Base-by-base conservation (phyloP, 768 basidiomycete species). In the Amanita pallidorosea region DNA sequence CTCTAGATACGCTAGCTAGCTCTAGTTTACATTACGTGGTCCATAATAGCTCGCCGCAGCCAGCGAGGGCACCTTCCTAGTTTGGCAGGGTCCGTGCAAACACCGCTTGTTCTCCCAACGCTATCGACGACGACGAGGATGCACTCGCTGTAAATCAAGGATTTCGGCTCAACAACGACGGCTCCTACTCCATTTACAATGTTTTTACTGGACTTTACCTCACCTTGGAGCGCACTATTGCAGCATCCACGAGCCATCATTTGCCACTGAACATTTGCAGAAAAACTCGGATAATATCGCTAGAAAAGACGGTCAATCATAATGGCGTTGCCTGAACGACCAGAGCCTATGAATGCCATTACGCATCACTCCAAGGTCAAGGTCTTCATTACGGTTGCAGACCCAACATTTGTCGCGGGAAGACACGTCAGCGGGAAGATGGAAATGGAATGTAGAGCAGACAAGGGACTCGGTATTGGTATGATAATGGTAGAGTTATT, bases 281-380 rank as follows among this genome's bases (percentile, higher is more conserved):
- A 11, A 41, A 42, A 25, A 37, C 36, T 36, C 18, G 13, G 6
- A 18, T 20, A 31, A 25, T 8, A 25, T 47, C 12, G 20, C 33
- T 46, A 46, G 17, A 34, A 33, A 27, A 22, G 13, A 17, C 18
- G 4, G 11, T 38, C 25, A 25, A 8, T 35, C 38, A 18, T 27
- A 43, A 50, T 50, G 49, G 49, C 49, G n/a, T 35, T 50, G 2
- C 27, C 49, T 7, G 49, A 50, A 50, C 38, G 41, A 27, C 49
- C 49, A 31, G 75, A 77, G 67, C 83, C 85, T 11, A 90, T 90
- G 88, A 90, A 91, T 66, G 81, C 84, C 27, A 78, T 80, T n/a
- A 74, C 81, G 0, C 71, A 83, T 61, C 88, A 90, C 63, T 70
- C 86, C 23, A 91, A 88, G 66, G 77, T 90, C 63, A 86, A 77